Evolutionary conservation across 441 rosid species (phyloP), one percentile per base, ranked within the genome.

Genomic region (Corymbia calophylla): DNA sequence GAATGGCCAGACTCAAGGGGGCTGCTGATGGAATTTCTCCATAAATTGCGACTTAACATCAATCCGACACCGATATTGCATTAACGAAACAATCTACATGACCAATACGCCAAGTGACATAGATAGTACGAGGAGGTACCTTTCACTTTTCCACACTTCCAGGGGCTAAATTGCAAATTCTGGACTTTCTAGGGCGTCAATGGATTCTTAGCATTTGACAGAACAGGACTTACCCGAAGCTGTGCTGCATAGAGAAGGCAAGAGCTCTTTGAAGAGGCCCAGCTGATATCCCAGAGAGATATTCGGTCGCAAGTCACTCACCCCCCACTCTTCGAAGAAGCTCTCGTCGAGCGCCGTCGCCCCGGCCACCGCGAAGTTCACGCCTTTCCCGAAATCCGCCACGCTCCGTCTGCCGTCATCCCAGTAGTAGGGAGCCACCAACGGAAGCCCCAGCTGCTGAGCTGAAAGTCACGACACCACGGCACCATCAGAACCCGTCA

Each of bases 301-400:
- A 44, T 92, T 92, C 19, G 94, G 90, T 39, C 5, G 53, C 29
- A 60, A 44, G 86, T 58, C 35, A 35, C 49, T 23, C 35, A 93
- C 81, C 86, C 92, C 94, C 84, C 89, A 90, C 25, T 86, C 92
- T 56, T 86, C 86, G 23, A 93, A 88, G 89, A 92, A 93, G 2
- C 86, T 54, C 56, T 48, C 44, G 51, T 95, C 93, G 86, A 95
- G 89, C 2, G 94, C 96, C 1, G 94, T 94, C 32, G 95, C 95
- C 7, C 94, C 95, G 17, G 89, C 93, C 70, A 95, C 95, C 1
- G 95, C 96, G n/a, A 95, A 92, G 89, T 95, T 95, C 64, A 89
- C 92, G 44, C 96, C 96, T 60, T 88, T 11, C 7, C 56, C 31
- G 19, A 90, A 88, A 49, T 91, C 87, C 12, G 64, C 11, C 47